These are phyloP conservation scores for Exophiala mesophila DNA, from an alignment of 2,329 filamentous ascomycete species.

Conservation along the genomic window DNA sequence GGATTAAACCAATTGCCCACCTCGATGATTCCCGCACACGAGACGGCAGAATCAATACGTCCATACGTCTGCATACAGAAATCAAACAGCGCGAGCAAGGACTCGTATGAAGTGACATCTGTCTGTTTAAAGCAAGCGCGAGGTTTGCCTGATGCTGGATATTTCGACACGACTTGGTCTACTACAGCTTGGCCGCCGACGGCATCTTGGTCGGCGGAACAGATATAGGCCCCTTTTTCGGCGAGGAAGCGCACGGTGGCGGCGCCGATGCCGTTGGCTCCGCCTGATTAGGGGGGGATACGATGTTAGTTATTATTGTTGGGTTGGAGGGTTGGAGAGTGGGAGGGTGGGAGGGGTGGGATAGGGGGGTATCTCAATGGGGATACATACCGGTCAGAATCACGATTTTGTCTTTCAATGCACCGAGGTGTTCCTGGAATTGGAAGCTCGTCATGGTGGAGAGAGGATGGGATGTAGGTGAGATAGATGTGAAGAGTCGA, in stretches of 20 bases:
- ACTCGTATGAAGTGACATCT: conserved; percentile 43
- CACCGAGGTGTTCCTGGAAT: neutral
- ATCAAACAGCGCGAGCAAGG: conserved; percentile 44
- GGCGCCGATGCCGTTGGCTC: conserved; percentile 41
- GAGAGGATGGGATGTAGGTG: too few species aligned
- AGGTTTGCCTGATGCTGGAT: neutral
- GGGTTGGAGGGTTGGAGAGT: too few species aligned
- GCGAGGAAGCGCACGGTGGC: conserved; percentile 36
- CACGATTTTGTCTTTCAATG: conserved; percentile 2
- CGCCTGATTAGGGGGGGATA: conserved; percentile 15
- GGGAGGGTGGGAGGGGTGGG: too few species aligned
- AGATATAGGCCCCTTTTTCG: conserved; percentile 36
- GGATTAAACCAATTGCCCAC: conserved; percentile 44
- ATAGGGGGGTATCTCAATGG: too few species aligned
- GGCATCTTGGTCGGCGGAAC: conserved; percentile 40
- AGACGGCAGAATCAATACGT: conserved; percentile 44
- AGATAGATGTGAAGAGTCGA: too few species aligned
- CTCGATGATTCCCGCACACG: conserved; percentile 44
- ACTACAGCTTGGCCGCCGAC: conserved; percentile 29
- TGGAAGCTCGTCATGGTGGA: conserved; percentile 2
- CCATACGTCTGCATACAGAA: conserved; percentile 39
- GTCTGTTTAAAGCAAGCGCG: conserved; percentile 32
- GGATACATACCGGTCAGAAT: conserved; percentile 7
- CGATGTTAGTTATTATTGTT: neutral
- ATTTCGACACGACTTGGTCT: conserved; percentile 15